Conservation (phyloP, 1,284 basidiomycete species). For the Wallemia hederae region DNA sequence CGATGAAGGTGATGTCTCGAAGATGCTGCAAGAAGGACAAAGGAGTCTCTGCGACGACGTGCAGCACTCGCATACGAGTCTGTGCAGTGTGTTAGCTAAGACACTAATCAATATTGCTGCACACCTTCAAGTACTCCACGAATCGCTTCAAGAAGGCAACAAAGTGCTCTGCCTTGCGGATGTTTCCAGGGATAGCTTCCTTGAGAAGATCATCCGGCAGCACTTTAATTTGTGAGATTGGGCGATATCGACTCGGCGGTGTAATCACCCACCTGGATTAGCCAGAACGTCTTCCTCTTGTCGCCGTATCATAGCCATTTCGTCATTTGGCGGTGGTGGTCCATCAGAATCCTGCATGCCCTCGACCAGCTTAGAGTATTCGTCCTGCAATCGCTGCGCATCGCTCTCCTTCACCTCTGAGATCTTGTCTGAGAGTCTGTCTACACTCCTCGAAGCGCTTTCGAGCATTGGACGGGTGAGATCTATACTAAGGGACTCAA, state of each 20-base stretch:
- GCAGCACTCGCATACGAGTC: slow-evolving; percentile 94
- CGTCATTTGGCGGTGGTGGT: slow-evolving; percentile 7
- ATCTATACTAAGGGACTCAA: slow-evolving; percentile 93
- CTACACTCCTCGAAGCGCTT: slow-evolving; percentile 66
- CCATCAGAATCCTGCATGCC: slow-evolving; percentile 53
- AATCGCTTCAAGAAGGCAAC: slow-evolving; percentile 94
- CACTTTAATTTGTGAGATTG: slow-evolving; percentile 21
- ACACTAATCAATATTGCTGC: background rate
- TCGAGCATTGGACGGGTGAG: slow-evolving; percentile 96
- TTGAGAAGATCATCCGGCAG: slow-evolving; percentile 79
- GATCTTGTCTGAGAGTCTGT: slow-evolving; percentile 64
- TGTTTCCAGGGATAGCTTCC: slow-evolving; percentile 93
- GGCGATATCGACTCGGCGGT: background rate
- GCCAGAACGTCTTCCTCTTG: slow-evolving; percentile 61
- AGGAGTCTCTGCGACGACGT: slow-evolving; percentile 98
- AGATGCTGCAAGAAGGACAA: slow-evolving; percentile 93
- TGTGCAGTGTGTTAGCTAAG: slow-evolving; percentile 13
- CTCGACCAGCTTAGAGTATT: slow-evolving; percentile 87
- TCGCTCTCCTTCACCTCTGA: slow-evolving; percentile 92
- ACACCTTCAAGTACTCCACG: slow-evolving; percentile 88
- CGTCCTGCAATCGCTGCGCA: slow-evolving; percentile 76
- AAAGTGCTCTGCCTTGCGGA: slow-evolving; percentile 94
- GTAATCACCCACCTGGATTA: slow-evolving; percentile 42
- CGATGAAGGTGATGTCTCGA: slow-evolving; percentile 97
- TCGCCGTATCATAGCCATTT: slow-evolving; percentile 14